phyloP scores from a whole-genome alignment of 306 rosid genomes.

The Cicer judaicum region DNA sequence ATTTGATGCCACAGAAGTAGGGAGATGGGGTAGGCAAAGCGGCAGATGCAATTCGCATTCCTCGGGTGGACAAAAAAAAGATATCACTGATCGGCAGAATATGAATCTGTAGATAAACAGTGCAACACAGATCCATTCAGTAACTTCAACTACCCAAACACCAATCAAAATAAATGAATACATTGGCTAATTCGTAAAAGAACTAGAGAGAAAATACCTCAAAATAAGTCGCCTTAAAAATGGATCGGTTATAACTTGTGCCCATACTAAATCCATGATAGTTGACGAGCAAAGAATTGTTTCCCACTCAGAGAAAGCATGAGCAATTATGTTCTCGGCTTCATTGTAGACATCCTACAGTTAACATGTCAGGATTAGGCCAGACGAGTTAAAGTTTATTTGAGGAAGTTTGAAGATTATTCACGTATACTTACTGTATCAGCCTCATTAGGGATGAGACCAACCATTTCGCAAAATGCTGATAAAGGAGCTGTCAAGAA shows the following conservation, averaged over 20 bases:
- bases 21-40: conserved; percentile 81
- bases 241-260: conserved; percentile 83
- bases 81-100: conserved; percentile 83
- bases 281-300: conserved; percentile 75
- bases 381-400: conserved; percentile 35
- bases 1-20: conserved; percentile 63
- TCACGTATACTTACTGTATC: conserved; percentile 65
- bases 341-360: conserved; percentile 68
- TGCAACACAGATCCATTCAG: conserved; percentile 33
- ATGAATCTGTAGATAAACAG: conserved; percentile 77
- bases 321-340: conserved; percentile 80
- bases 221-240: conserved; percentile 87
- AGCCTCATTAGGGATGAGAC: conserved; percentile 53
- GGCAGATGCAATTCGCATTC: conserved; percentile 70
- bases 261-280: conserved; percentile 89
- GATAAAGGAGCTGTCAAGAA: conserved; percentile 93
- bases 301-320: conserved; percentile 93
- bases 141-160: conserved; percentile 28
- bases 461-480: conserved; percentile 92
- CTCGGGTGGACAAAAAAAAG: conserved; percentile 63
- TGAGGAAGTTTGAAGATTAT: conserved; percentile 4
- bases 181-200: not conserved
- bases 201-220: conserved; percentile 59
- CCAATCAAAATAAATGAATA: conserved; percentile 8
- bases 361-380: conserved; percentile 45